Evolutionary conservation across 805 yeast species (phyloP), one percentile per base, ranked within the genome.

Genomic region (Grigorovia transvaalensis): DNA sequence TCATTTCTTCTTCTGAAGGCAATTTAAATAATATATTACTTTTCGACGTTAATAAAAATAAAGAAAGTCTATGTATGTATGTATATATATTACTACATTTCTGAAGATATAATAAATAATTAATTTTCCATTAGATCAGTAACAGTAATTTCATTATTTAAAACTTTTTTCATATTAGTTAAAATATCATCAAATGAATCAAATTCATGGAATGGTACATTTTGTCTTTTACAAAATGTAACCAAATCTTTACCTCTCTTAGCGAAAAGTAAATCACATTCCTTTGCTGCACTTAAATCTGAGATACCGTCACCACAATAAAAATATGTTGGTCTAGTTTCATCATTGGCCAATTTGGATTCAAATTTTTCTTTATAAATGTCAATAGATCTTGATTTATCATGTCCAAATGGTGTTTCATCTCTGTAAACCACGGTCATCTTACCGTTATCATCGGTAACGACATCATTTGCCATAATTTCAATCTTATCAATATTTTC

Each of bases 301-400:
- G 95, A 84, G 35, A 93, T 96, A 57, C 99, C 99, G 67, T 93
- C 99, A 53, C 99, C 99, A 63, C 96, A 87, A 74, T 93, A 93
- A 67, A 91, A 88, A 59, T 88, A 76, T 43, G 74, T 72, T 15
- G 95, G 96, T 48, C 79, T 75, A 19, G 68, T 62, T 8, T 61
- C 66, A 40, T 66, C 69, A 12, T 60, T 57, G 15, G 51, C 59
- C 56, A 54, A 59, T 19, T 66, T 65, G 11, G 65, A 55, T 23
- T 56, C 69, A 56, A 54, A 65, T 51, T 56, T 62, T 55, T 53
- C 61, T 66, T 64, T 71, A 54, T 67, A 68, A 20, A 65, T 65
- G 50, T 78, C 76, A 60, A 93, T 91, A 30, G 93, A 84, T 52
- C 79, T 76, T 33, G 96, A 82, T 72, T 93, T 93, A 71, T 93